A percentile compares a stretch with the other conserved stretches of the same genome.
Conservation (phyloP, 768 basidiomycete genomes). For the Lentinus tigrinus region DNA sequence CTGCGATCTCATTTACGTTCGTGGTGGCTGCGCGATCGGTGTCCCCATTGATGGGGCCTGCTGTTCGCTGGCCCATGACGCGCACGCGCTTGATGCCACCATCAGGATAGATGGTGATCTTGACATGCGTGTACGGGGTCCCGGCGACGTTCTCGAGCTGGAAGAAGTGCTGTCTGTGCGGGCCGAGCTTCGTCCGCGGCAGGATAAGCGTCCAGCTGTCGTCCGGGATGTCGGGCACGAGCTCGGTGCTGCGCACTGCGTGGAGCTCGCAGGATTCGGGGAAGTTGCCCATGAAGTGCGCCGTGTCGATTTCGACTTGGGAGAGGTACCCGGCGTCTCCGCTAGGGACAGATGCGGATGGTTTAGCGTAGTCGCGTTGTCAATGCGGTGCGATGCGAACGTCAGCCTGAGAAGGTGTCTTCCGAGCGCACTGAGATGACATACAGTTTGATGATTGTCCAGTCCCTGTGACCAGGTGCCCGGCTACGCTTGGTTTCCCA, state of each 20-base stretch:
- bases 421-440: conserved; percentile 27
- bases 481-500: conserved; percentile 97
- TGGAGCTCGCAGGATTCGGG: conserved; percentile 85
- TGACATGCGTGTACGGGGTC: conserved; percentile 74
- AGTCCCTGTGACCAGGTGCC: conserved; percentile 79
- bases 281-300: conserved; percentile 95
- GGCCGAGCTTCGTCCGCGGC: conserved; percentile 76
- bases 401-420: background rate
- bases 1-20: conserved; percentile 2
- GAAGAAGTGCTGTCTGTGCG: conserved; percentile 88
- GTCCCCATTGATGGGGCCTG: conserved; percentile 1
- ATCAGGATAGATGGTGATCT: conserved; percentile 89
- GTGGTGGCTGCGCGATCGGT: conserved; percentile 8
- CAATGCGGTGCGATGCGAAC: background rate
- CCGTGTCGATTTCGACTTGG: conserved; percentile 86
- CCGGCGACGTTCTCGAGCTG: conserved; percentile 67
- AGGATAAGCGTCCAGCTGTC: conserved; percentile 74
- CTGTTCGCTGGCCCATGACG: conserved; percentile 62
- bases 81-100: conserved; percentile 95
- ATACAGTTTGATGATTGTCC: conserved; percentile 87
- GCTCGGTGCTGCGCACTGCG: conserved; percentile 42
- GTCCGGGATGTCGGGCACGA: conserved; percentile 36
- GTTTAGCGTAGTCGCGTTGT: background rate
- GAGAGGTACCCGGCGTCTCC: conserved; percentile 75
- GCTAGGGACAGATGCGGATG: conserved; percentile 36